These are phyloP conservation scores for Penicillium waksmanii DNA, from an alignment of 495 filamentous ascomycete species.

Conservation along the genomic window DNA sequence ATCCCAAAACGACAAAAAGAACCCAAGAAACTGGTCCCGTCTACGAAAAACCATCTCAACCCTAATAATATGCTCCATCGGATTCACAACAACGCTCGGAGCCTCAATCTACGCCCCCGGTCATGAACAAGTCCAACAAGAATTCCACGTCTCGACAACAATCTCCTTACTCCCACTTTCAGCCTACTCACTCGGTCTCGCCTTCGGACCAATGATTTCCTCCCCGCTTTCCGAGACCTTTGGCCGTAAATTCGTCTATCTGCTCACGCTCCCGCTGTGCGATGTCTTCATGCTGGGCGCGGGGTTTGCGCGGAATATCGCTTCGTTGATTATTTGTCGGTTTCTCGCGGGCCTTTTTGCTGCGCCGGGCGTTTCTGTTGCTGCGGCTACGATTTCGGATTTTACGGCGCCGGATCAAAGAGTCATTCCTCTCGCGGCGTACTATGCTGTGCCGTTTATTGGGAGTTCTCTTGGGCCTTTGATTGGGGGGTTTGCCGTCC, in stretches of 20 bases:
- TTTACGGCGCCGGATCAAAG: constrained; percentile 14
- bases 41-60: constrained; percentile 9
- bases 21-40: constrained; percentile 7
- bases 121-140: constrained; percentile 39
- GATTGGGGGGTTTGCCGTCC: constrained; percentile 63
- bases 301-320: constrained; percentile 59
- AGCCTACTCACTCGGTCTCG: constrained; percentile 60
- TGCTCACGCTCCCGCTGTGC: constrained; percentile 54
- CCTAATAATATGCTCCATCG: constrained; percentile 10
- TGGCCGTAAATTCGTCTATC: constrained; percentile 59
- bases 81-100: constrained; percentile 10
- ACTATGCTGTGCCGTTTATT: constrained; percentile 53
- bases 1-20: constrained; percentile 3
- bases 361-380: constrained; percentile 22
- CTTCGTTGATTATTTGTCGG: constrained; percentile 57
- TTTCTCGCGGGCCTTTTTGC: constrained; percentile 62
- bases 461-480: constrained; percentile 60
- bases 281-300: constrained; percentile 68
- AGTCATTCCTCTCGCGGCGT: constrained; percentile 19
- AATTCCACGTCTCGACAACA: constrained; percentile 53
- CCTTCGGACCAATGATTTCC: constrained; percentile 60
- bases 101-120: constrained; percentile 11
- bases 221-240: constrained; percentile 62
- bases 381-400: constrained; percentile 29
- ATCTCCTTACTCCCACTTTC: constrained; percentile 58